These are phyloP conservation scores for Metschnikowia proteae DNA, from an alignment of 805 yeast species.

Conservation along the genomic window DNA sequence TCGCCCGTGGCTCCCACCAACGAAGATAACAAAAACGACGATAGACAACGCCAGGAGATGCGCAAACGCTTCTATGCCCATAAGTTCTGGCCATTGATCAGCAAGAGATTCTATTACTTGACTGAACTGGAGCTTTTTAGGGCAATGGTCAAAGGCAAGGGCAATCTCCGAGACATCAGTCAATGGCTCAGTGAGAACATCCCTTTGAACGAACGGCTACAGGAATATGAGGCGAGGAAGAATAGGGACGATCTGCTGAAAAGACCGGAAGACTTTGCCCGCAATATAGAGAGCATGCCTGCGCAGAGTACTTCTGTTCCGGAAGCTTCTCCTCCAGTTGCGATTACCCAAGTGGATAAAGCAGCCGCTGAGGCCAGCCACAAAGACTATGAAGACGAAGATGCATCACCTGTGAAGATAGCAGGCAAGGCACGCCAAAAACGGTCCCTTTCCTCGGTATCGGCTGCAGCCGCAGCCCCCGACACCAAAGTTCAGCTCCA, in stretches of 20 bases:
- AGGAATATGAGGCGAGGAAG: constrained; percentile 13
- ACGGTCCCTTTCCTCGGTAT: constrained; percentile 9
- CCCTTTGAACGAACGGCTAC: constrained; percentile 13
- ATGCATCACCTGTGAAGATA: constrained; percentile 34
- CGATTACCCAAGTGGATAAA: neutral
- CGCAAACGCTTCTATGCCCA: constrained; percentile 33
- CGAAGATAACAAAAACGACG: constrained; percentile 11
- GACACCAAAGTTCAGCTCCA: constrained; percentile 38
- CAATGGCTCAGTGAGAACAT: constrained; percentile 36
- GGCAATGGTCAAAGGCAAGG: constrained; percentile 42
- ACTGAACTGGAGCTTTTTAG: constrained; percentile 39
- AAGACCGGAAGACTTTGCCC: neutral
- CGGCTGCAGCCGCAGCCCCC: constrained; percentile 11
- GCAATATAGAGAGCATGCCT: neutral
- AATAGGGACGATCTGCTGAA: neutral
- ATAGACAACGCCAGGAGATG: constrained; percentile 20
- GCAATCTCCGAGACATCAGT: constrained; percentile 38
- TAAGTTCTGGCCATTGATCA: constrained; percentile 36
- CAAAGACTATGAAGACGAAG: constrained; percentile 28
- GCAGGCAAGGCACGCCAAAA: constrained; percentile 31
- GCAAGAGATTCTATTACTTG: constrained; percentile 34
- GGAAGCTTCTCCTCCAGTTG: neutral
- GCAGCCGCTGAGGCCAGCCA: constrained; percentile 1
- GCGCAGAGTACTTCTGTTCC: neutral
- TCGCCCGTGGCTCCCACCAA: constrained; percentile 28